Evolutionary conservation across 1,139 yeast species (phyloP), one percentile per base, ranked within the genome.

Genomic region (Debaryomyces psychrophilus): DNA sequence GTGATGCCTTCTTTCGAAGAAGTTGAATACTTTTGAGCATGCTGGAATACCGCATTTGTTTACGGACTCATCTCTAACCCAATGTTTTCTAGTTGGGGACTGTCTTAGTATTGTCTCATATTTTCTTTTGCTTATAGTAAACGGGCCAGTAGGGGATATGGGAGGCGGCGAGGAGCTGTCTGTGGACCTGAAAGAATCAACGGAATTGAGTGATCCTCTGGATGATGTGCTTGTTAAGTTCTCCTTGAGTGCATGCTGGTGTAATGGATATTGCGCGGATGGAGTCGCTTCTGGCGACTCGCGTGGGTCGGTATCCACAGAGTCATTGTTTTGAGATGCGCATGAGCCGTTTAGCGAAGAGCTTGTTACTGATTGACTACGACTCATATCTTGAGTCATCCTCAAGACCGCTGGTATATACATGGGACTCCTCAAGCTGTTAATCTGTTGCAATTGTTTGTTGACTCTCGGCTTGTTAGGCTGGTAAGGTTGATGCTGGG

Each of bases 381-480:
- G 33, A 38, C 15, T 29, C 23, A 17, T 12, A 15, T 38, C 41
- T n/a, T 18, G 41, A 11, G 75, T 67, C 58, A 79, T 82, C 27
- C 97, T 75, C 45, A 92, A 71, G 5, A 90, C 98, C 0, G 97
- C 97, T 0, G 98, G 97, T 0, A 87, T 77, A 61, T 90, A 90
- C 73, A 90, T 71, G 5, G 97, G 97, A 57, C 87, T 85, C 58
- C 90, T 80, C 47, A 90, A 89, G 22, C 83, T 84, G 51, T 81
- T 81, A 42, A 85, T 81, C 54, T 85, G 90, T 57, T 82, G 78
- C 33, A 75, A 56, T 44, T 67, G 67, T 50, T 67, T 38, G 20
- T 46, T 18, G 39, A 34, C 22, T 37, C 47, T 27, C 43, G 44
- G 43, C 23, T 43, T 34, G 35, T 28, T 20, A 6, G 23, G 26